Base-by-base conservation (phyloP, 2,329 filamentous ascomycete species). In the Microcyclosporella mali region DNA sequence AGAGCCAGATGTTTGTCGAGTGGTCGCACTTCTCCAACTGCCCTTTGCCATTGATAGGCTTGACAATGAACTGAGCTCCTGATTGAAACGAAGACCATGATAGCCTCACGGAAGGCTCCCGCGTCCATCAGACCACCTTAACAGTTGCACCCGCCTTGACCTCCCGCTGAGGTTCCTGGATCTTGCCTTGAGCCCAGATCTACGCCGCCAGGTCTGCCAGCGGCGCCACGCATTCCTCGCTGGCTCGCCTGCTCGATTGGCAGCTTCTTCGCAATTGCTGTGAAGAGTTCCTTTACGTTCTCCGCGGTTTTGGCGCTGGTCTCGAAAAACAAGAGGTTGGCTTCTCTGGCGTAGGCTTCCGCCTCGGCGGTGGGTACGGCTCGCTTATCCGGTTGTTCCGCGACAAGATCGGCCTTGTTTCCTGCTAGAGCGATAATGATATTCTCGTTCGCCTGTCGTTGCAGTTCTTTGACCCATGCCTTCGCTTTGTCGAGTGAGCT, bases 381-480 rank as follows among this genome's bases (percentile, higher is more conserved):
- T 61, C 92, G 85, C 79, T 97, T 97, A 66, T 95, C 90, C 36
- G 90, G 90, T 64, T 87, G 85, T 63, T 95, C 89, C 51, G 82
- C 89, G 50, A 95, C 92, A 57, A 98, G 74, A 77, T 98, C 92
- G 62, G 95, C 76, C 73, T 98, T 97, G 77, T 98, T 98, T 51
- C 92, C 92, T 40, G 90, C 92, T 33, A 98, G 81, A 35, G 92
- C 92, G 62, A 98, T 98, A 68, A 98, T 89, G 67, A 98, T 98
- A 70, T 97, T 97, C 70, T 98, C 92, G 73, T 97, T 98, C 51
- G 94, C 92, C 71, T 98, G 92, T 64, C 92, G 84, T 70, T 98
- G 92, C 42, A 98, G 81, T 67, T 98, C 92, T 72, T 97, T 97
- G 46, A 98, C 90, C 92, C 92, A 98, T 33, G 89, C 85, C 70